Base-by-base conservation (phyloP, 2,329 filamentous ascomycete genomes). In the Xylariaceae sp. region DNA sequence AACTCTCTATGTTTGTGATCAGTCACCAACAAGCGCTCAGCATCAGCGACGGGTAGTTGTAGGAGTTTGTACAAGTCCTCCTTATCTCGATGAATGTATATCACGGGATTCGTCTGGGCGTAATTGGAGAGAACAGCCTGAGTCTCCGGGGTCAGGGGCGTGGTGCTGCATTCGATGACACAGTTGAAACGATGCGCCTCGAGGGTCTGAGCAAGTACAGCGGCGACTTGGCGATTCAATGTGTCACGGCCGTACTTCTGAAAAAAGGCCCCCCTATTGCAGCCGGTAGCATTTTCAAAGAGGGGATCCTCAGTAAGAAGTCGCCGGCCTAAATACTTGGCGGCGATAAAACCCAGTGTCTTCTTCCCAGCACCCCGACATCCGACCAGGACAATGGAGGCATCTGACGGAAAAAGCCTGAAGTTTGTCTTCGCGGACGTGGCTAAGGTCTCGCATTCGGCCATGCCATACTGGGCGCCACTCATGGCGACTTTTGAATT, bases 361-460 rank as follows among this genome's bases (percentile, higher is more conserved):
- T 84, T 83, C 68, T 89, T 89, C 8, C 87, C 87, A 6, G 84
- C 84, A 16, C 87, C 86, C 32, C 84, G 81, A 56, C 87, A 84
- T 21, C 87, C 87, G 22, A 89, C 79, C 41, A 90, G 74, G 19
- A 89, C 81, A 50, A 90, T 81, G 1, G 86, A 87, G 9, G 85
- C 82, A 68, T 86, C 78, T 1, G 75, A 68, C 16, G 77, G 72
- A 63, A 86, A 87, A 53, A 69, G 53, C 49, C 72, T 70, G 57
- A 67, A 63, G 55, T 75, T 75, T 40, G 67, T 43, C 51, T 55
- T 64, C 12, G 52, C 42, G 19, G 55, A 43, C 6, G 51, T 22
- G 37, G 39, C 49, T 43, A 56, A 32, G 39, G 49, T 53, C 42
- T 60, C 53, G 21, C 50, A 47, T 41, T 46, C 37, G 45, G 48